Percentiles rank a stretch among this genome's conserved stretches.
These are phyloP conservation scores for Diaporthe ampelina DNA, from an alignment of 2,329 filamentous ascomycete genomes.

Conservation along the genomic window DNA sequence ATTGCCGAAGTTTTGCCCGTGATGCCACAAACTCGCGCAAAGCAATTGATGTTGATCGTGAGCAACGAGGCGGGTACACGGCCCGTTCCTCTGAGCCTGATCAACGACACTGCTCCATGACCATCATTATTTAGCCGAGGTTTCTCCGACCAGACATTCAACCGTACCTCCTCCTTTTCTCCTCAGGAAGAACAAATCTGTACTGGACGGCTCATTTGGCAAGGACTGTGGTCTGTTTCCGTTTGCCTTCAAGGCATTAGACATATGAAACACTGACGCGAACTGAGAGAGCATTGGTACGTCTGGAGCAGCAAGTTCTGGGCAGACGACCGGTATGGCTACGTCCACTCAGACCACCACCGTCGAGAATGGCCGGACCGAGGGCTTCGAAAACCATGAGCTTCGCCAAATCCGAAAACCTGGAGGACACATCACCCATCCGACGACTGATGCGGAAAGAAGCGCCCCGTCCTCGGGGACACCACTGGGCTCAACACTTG, in stretches of 20 bases:
- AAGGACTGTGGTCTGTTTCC: background rate
- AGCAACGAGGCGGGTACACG: background rate
- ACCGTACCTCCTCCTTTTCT: background rate
- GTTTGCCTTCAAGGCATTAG: background rate
- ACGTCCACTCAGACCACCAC: constrained; percentile 19
- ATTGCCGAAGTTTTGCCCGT: background rate
- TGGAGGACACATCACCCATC: background rate
- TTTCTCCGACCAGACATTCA: background rate
- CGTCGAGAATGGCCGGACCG: background rate
- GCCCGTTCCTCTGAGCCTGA: background rate
- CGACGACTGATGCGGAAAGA: background rate
- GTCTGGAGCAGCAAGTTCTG: background rate
- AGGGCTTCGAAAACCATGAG: background rate
- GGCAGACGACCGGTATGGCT: background rate
- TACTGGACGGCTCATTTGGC: background rate
- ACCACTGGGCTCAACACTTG: background rate
- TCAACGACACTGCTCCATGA: background rate
- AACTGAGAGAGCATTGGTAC: background rate
- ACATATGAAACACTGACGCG: background rate
- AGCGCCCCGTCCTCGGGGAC: background rate
- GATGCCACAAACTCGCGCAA: background rate
- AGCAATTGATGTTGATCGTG: background rate
- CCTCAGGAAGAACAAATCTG: background rate
- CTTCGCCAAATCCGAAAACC: constrained; percentile 18
- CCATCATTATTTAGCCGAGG: constrained; percentile 4